Base-by-base conservation (phyloP, 106 monocot species). In the Triglochin maritima region DNA sequence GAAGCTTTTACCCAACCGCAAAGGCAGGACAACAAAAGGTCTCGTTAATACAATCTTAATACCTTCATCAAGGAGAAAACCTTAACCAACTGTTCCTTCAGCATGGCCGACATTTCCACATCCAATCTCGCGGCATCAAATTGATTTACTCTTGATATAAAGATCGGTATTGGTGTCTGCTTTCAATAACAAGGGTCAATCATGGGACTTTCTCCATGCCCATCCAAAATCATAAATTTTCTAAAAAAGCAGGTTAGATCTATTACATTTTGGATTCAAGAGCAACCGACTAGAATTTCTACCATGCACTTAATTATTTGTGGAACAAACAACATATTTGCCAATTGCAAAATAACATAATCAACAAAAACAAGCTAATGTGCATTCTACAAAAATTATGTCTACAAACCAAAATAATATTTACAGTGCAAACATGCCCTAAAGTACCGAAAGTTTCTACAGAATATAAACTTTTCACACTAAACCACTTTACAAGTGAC, bases 31-130 rank as follows among this genome's bases (percentile, higher is more conserved):
- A 59, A 43, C 11, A 11, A 2, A 4, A 15, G 13, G 46, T 17
- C 7, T n/a, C 53, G 57, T 44, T 29, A 69, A 67, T 44, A 5
- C 6, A 76, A 50, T 50, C 29, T 29, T 29, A 64, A 14, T 73
- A 99, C 98, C 98, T 89, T 92, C 86, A 92, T 81, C 67, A 99
- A 77, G 9, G 84, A 78, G 69, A 99, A 99, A 41, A 99, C 98
- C 69, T 87, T 92, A 48, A 99, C 86, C 9, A 99, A 62, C 78
- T 99, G 98, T 60, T 92, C 98, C 69, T 99, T 99, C 62, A 99
- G 10, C 98, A 99, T 99, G 70, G 76, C 92, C 2, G 92, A 84
- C 92, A 99, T 99, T 72, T 99, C 98, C 44, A 92, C 98, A 57
- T 99, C 98, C 62, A 99, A 49, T 72, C 98, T 88, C 4, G 92